Evolutionary conservation across 1,139 yeast species (phyloP).

Genomic region (Nadsonia starkeyi-henricii): DNA sequence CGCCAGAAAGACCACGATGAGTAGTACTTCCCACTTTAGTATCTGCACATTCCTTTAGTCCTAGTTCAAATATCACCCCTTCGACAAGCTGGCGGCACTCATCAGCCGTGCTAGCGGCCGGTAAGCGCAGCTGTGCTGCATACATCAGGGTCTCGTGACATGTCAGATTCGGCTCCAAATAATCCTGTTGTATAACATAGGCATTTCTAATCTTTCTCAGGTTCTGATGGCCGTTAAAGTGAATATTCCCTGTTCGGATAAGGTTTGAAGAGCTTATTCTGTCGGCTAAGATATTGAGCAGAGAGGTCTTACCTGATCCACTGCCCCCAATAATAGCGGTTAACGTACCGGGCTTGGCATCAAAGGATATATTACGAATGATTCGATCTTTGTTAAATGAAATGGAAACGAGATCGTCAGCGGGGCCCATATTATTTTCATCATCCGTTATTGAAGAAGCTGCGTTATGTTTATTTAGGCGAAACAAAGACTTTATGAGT

Average conservation of each 20-base stretch:
- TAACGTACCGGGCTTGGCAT: slow-evolving; percentile 37
- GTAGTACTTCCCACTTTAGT: slow-evolving; percentile 41
- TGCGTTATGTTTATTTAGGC: too few species aligned
- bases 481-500: too few species aligned
- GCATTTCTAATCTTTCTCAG: slow-evolving; percentile 35
- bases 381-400: too few species aligned
- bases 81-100: slow-evolving; percentile 40
- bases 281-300: slow-evolving; percentile 58
- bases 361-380: slow-evolving; percentile 34
- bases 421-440: too few species aligned
- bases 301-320: slow-evolving; percentile 78
- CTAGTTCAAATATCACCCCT: slow-evolving; percentile 45
- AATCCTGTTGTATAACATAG: slow-evolving; percentile 67
- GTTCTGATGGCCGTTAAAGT: slow-evolving; percentile 27
- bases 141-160: slow-evolving; percentile 54
- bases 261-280: slow-evolving; percentile 31
- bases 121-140: slow-evolving; percentile 58
- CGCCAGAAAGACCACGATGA: slow-evolving; percentile 57
- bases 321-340: slow-evolving; percentile 76
- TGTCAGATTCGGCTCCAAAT: slow-evolving; percentile 55
- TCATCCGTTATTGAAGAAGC: too few species aligned
- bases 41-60: slow-evolving; percentile 45
- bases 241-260: slow-evolving; percentile 19
- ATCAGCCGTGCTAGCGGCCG: slow-evolving; percentile 26
- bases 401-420: too few species aligned